Evolutionary conservation across 495 filamentous ascomycete genomes (phyloP), one percentile per base, ranked within the genome.

Genomic region (Cudoniella acicularis): DNA sequence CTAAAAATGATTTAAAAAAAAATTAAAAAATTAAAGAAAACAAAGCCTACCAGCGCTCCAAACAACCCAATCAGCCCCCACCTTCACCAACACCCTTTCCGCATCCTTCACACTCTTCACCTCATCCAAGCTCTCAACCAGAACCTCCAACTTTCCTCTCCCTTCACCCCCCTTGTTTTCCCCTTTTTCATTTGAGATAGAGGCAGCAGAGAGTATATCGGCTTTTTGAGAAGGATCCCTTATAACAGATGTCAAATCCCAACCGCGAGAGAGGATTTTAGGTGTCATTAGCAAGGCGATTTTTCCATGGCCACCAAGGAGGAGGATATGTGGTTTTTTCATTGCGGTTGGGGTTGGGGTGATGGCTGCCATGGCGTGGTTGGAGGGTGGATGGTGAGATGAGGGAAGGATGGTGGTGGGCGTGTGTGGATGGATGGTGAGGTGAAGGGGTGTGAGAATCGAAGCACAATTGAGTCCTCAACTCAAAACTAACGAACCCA

Each of bases 221-320:
- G 68, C 64, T 54, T 84, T 79, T 58, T 94, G 90, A 0, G 80
- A 81, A 10, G 82, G 74, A 64, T 83, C 81, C 62, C 90, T 87
- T 68, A 96, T 87, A 43, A 94, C 76, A 70, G 85, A 89, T 55
- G 86, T 91, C 22, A 96, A 83, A 59, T 78, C 80, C 84, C 90
- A 92, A 59, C 81, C 82, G 59, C 83, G 81, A 46, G 83, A 79
- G 55, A 92, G 78, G 40, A 93, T 83, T 54, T 90, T 77, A 1
- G 83, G 84, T n/a, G 89, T 94, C 10, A 93, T 77, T n/a, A 87
- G 76, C 41, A 87, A 82, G 57, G 88, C 82, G 49, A 94, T 70
- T 70, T 90, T 91, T 72, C 90, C 90, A 75, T 90, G 89, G 63
- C 89, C 89, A 60, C 90, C 90, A 42, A 95, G 84, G 42, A 94